Evolutionary conservation across 2,329 filamentous ascomycete genomes (phyloP), one percentile per base, ranked within the genome.

Genomic region (Penicillium brasilianum): DNA sequence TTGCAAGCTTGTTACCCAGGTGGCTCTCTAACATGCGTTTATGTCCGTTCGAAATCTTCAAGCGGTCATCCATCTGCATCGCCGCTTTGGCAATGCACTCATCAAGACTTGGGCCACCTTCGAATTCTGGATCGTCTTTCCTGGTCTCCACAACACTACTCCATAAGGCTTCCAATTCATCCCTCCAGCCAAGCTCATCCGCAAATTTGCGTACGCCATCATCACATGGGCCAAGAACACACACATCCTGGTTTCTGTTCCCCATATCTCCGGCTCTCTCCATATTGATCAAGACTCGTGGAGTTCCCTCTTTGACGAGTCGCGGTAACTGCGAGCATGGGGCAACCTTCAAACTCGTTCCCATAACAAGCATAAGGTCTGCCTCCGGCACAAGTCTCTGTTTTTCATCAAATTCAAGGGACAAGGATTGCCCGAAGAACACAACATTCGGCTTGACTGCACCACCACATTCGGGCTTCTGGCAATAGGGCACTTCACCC

Each of bases 381-480:
- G 90, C 88, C 69, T 84, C 77, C 1, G 72, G 71, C 0, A 85
- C 81, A 13, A 86, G 71, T 37, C 79, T 70, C 41, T 79, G 75
- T 50, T 84, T 84, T 4, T 77, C 71, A 66, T 86, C 86, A 75
- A 92, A 93, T 0, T 75, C 78, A 6, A 75, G 70, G 0, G 89
- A 88, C 0, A 91, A 77, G 1, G 82, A 74, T 71, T 93, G 90
- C 48, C 91, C 91, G 67, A 95, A 96, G 76, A 96, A 94, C 18
- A 94, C 90, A 69, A 95, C 93, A 68, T 94, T 90, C 0, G 92
- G 92, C 78, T 95, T 95, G 13, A 95, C 90, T 1, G 92, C 79
- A 0, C 92, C 92, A 10, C 82, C 78, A 72, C 92, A 96, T 7
- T 74, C 72, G 4, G 78, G 68, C 1, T 80, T 76, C 22, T 77